A percentile compares a stretch with the other conserved stretches of the same genome.
These are phyloP conservation scores for Plasmodium cynomolgi DNA, from an alignment of 169 alveolate genomes.

Conservation along the genomic window DNA sequence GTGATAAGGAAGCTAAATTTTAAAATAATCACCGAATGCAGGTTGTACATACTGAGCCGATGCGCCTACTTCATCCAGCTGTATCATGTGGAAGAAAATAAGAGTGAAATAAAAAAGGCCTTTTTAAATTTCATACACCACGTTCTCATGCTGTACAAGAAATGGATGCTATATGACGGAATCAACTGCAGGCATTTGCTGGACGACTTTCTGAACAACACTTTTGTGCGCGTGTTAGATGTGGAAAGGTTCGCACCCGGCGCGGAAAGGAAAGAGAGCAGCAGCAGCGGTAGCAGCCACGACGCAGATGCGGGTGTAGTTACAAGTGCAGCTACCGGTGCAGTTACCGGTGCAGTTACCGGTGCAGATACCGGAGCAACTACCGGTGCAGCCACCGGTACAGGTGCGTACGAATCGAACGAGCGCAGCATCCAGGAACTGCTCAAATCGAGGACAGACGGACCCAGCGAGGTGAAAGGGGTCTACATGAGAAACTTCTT, in stretches of 20 bases:
- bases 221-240: slow-evolving; percentile 21
- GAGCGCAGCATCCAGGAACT: slow-evolving; percentile 6
- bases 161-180: slow-evolving; percentile 45
- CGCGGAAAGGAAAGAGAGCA: background rate
- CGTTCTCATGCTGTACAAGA: slow-evolving; percentile 37
- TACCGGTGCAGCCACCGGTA: background rate
- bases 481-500: slow-evolving; percentile 45
- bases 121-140: slow-evolving; percentile 73
- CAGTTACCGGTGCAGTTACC: background rate
- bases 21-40: slow-evolving; percentile 40
- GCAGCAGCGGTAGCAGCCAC: background rate
- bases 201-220: slow-evolving; percentile 44
- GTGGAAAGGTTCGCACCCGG: background rate
- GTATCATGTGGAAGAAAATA: slow-evolving; percentile 33
- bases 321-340: background rate
- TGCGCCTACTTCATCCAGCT: slow-evolving; percentile 27
- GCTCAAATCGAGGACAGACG: background rate
- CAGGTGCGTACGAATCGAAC: background rate
- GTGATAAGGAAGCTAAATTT: slow-evolving; percentile 31
- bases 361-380: background rate
- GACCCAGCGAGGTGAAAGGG: slow-evolving; percentile 20
- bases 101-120: slow-evolving; percentile 35
- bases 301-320: background rate
- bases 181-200: slow-evolving; percentile 41
- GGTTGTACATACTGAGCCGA: slow-evolving; percentile 65